These are phyloP conservation scores for Coniochaeta sp. DNA, from an alignment of 2,329 filamentous ascomycete species.

Conservation along the genomic window DNA sequence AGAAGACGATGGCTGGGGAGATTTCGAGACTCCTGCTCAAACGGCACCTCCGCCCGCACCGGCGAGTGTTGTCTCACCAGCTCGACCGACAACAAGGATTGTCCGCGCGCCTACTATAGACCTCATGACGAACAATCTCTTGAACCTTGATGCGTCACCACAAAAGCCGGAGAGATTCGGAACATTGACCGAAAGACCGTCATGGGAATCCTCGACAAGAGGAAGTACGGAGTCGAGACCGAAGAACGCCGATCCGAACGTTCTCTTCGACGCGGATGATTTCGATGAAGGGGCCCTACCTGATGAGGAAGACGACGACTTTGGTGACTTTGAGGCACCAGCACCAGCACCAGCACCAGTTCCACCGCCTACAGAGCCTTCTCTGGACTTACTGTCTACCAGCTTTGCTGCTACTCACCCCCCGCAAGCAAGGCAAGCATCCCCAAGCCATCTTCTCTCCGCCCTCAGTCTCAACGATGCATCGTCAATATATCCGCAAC, in stretches of 20 bases:
- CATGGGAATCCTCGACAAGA: background rate
- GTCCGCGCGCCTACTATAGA: conserved; percentile 45
- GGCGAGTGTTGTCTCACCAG: background rate
- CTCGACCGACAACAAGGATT: conserved; percentile 17
- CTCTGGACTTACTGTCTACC: conserved; percentile 11
- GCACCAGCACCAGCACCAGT: conserved; percentile 5
- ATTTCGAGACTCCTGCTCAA: conserved; percentile 45
- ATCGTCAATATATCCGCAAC: conserved; percentile 32
- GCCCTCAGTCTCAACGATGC: conserved; percentile 22
- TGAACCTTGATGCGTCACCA: conserved; percentile 24
- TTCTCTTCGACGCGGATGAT: conserved; percentile 61
- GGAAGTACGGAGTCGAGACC: conserved; percentile 7
- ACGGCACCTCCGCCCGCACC: conserved; percentile 8
- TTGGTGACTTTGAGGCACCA: conserved; percentile 21
- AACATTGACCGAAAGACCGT: conserved; percentile 1
- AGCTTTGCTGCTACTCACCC: background rate
- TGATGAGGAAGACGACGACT: conserved; percentile 33
- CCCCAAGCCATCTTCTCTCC: conserved; percentile 21
- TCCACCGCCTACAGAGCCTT: conserved; percentile 5
- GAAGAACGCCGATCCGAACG: conserved; percentile 35
- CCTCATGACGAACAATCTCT: conserved; percentile 43
- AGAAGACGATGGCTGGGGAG: conserved; percentile 59
- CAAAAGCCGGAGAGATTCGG: conserved; percentile 12
- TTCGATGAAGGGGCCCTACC: conserved; percentile 33
- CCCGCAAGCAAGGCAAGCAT: conserved; percentile 12